Evolutionary conservation across 305 asterid genomes (phyloP).

Genomic region (Coffea humblotiana): DNA sequence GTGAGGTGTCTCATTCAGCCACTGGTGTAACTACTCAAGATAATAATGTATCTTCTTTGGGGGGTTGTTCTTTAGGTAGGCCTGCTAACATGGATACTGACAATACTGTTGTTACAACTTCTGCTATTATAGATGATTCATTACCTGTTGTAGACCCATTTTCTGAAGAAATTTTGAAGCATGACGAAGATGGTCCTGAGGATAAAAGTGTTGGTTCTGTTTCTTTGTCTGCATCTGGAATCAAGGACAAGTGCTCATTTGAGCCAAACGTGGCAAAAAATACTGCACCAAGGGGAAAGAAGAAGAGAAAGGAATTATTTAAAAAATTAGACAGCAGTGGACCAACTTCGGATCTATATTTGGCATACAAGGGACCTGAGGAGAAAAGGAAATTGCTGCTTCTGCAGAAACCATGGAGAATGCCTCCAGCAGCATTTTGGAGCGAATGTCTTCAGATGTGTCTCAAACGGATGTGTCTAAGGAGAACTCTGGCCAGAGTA

Average conservation of each 20-base stretch:
- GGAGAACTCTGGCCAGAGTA: constrained; percentile 44
- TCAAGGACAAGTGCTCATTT: constrained; percentile 46
- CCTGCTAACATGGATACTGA: constrained; percentile 16
- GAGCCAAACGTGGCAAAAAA: constrained; percentile 50
- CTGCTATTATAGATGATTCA: constrained; percentile 24
- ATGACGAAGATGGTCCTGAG: constrained; percentile 41
- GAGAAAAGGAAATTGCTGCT: constrained; percentile 54
- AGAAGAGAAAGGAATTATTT: constrained; percentile 48
- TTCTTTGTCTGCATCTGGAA: constrained; percentile 32
- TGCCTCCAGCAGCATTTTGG: constrained; percentile 30
- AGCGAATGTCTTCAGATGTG: constrained; percentile 34
- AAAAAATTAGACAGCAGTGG: constrained; percentile 73
- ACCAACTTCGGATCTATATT: constrained; percentile 71
- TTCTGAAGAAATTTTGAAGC: constrained; percentile 33
- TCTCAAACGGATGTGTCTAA: constrained; percentile 37
- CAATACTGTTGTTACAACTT: constrained; percentile 27
- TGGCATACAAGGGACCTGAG: constrained; percentile 86
- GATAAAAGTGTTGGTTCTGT: constrained; percentile 22
- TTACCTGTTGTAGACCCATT: constrained; percentile 24
- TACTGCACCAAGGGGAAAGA: constrained; percentile 36
- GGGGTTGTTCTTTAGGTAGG: constrained; percentile 17
- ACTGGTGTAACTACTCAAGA: constrained; percentile 25
- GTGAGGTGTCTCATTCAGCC: constrained; percentile 26
- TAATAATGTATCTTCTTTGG: constrained; percentile 26
- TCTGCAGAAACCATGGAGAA: constrained; percentile 42